A percentile compares a stretch with the other conserved stretches of the same genome.
Conservation (phyloP, 805 yeast genomes). For the Pichia occidentalis region DNA sequence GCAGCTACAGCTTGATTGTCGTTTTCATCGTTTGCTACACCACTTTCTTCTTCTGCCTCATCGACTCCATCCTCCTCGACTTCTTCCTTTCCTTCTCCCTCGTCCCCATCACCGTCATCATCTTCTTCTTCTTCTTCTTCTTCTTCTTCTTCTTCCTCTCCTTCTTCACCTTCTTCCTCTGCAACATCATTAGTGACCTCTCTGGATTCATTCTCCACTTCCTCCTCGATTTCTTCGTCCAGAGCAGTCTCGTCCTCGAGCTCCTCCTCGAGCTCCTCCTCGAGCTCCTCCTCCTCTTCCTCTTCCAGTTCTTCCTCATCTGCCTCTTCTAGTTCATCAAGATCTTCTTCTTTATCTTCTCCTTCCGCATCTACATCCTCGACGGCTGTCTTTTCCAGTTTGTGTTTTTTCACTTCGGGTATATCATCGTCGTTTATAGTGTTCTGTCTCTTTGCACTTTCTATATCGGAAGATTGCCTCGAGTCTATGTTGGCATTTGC, state of each 20-base stretch:
- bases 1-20: conserved; percentile 9
- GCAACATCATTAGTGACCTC: conserved; percentile 25
- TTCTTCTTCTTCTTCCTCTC: conserved; percentile 1
- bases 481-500: conserved; percentile 43
- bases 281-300: conserved; percentile 21
- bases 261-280: conserved; percentile 19
- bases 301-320: conserved; percentile 24
- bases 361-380: conserved; percentile 33
- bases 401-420: conserved; percentile 28
- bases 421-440: conserved; percentile 37
- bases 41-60: conserved; percentile 15
- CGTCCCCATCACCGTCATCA: conserved; percentile 2
- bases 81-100: conserved; percentile 16
- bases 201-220: conserved; percentile 18
- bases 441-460: conserved; percentile 34
- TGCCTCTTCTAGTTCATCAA: conserved; percentile 30
- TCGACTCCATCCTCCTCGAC: conserved; percentile 19
- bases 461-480: conserved; percentile 37
- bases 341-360: conserved; percentile 36
- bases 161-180: conserved; percentile 21
- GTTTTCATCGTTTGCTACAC: conserved; percentile 14
- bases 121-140: conserved; percentile 16
- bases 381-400: conserved; percentile 19
- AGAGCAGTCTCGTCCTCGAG: conserved; percentile 30
- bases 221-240: conserved; percentile 29